Evolutionary conservation across 352 stramenopile species (phyloP).

Genomic region (Globisporangium parvum): DNA sequence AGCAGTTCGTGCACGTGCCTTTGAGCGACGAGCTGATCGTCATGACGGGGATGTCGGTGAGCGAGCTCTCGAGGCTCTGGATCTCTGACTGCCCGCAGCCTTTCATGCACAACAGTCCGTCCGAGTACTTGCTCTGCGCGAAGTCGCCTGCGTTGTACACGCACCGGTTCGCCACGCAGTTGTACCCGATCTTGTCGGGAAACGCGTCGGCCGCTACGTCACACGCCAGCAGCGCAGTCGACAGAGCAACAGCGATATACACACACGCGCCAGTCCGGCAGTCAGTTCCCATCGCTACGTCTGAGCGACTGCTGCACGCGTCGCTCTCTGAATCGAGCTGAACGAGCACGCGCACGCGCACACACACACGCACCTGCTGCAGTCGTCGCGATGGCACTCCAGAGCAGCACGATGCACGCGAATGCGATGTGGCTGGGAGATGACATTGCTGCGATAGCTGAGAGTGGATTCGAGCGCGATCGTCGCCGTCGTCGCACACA

Average conservation of each 20-base stretch:
- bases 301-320: no score
- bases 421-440: neutral
- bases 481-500: neutral
- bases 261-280: neutral
- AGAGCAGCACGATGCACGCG: neutral
- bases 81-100: constrained; percentile 34
- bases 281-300: neutral
- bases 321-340: no score
- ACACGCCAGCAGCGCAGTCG: no score
- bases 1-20: constrained; percentile 68
- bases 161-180: constrained; percentile 40
- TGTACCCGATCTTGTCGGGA: constrained; percentile 32
- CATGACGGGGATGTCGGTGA: constrained; percentile 46
- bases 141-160: constrained; percentile 32
- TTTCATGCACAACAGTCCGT: constrained; percentile 49
- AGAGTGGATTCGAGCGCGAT: neutral
- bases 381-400: neutral
- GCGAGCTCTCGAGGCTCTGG: constrained; percentile 35
- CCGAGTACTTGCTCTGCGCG: constrained; percentile 22
- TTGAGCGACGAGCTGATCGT: constrained; percentile 44
- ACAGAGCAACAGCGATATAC: neutral
- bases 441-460: neutral
- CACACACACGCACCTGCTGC: constrained; percentile 3
- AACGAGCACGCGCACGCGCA: no score
- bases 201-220: constrained; percentile 22